phyloP scores from a whole-genome alignment of 495 filamentous ascomycete genomes.

The Geoglossum glabrum region DNA sequence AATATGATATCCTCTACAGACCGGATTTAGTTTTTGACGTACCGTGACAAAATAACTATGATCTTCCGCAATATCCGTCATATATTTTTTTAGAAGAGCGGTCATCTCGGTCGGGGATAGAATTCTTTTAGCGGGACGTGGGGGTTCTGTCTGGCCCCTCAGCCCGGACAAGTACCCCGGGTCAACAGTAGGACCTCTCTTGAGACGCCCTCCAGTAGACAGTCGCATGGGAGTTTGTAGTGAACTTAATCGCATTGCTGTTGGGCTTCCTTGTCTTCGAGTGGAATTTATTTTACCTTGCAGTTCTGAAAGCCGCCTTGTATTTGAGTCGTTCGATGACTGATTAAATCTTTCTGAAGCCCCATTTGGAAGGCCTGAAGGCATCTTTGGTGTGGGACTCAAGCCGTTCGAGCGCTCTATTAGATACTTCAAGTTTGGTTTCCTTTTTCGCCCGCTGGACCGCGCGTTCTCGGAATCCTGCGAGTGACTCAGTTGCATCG shows the following conservation, averaged over 20 bases:
- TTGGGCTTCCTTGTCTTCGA: not conserved
- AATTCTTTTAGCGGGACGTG: not conserved
- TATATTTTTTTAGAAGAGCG: not conserved
- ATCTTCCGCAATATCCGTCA: not conserved
- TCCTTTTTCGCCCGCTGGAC: not conserved
- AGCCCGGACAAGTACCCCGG: not conserved
- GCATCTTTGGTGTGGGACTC: not conserved
- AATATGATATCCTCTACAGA: not conserved
- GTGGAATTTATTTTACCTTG: not conserved
- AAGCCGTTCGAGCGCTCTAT: not conserved
- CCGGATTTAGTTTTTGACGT: not conserved
- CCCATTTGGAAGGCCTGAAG: not conserved
- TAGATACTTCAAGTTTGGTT: not conserved
- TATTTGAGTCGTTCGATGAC: not conserved
- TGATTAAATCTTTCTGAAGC: not conserved
- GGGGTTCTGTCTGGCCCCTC: not conserved
- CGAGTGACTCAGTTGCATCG: not conserved
- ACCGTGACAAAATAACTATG: slow-evolving; percentile 1
- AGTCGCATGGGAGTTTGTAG: not conserved
- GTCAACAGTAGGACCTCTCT: not conserved
- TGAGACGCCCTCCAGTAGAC: not conserved
- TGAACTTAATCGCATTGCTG: not conserved
- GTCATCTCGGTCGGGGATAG: not conserved
- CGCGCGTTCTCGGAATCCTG: not conserved
- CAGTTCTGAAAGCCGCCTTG: not conserved